These are phyloP conservation scores for Leptographium lundbergii DNA, from an alignment of 2,329 filamentous ascomycete genomes.

Conservation along the genomic window DNA sequence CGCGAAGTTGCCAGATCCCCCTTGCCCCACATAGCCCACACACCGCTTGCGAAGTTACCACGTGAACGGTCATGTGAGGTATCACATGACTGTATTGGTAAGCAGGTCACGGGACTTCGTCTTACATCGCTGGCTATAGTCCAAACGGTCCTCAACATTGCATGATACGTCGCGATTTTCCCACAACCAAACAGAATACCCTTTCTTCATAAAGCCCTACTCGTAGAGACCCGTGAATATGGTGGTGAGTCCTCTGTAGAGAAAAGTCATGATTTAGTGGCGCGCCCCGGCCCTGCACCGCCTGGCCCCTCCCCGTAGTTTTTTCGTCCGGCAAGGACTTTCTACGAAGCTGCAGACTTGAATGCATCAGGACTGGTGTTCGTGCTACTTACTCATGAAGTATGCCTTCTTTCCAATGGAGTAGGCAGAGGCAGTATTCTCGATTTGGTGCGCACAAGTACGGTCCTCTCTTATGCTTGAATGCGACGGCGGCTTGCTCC, in stretches of 20 bases:
- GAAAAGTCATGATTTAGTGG: too few relatives aligned
- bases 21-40: conserved; percentile 10
- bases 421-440: neutral
- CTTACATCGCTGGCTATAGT: neutral
- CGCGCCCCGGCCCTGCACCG: too few relatives aligned
- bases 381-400: too few relatives aligned
- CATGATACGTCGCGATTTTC: neutral
- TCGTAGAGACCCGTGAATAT: too few relatives aligned
- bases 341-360: too few relatives aligned
- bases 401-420: too few relatives aligned
- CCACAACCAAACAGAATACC: neutral
- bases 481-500: neutral
- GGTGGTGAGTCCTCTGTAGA: too few relatives aligned
- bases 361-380: too few relatives aligned
- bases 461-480: neutral
- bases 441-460: neutral
- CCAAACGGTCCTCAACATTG: neutral
- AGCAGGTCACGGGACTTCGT: neutral
- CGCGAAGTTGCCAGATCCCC: conserved; percentile 13
- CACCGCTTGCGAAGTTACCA: neutral
- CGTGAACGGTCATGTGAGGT: neutral
- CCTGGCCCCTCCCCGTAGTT: too few relatives aligned
- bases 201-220: too few relatives aligned
- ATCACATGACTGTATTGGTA: neutral
- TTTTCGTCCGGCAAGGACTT: too few relatives aligned